Evolutionary conservation across 1,139 yeast genomes (phyloP).

Genomic region (Blastobotrys buckinghamii): DNA sequence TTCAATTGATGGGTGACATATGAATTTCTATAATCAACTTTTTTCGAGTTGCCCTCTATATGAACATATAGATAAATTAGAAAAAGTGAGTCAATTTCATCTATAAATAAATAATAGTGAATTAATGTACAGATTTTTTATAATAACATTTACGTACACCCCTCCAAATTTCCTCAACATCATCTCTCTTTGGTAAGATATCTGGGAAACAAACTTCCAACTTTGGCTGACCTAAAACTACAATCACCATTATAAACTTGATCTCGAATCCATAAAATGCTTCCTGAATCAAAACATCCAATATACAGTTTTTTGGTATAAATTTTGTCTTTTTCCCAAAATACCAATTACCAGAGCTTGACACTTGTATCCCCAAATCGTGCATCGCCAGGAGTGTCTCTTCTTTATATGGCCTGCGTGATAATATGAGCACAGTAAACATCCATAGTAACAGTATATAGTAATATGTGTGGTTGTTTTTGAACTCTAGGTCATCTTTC

Average conservation of each 20-base stretch:
- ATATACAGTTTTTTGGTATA: conserved; percentile 44
- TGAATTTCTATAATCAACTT: neutral
- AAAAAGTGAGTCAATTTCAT: neutral
- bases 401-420: conserved; percentile 13
- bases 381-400: conserved; percentile 27
- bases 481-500: no score
- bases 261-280: conserved; percentile 54
- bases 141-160: conserved; percentile 22
- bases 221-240: conserved; percentile 36
- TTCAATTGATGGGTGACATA: no score
- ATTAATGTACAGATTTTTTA: neutral
- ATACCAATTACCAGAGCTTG: conserved; percentile 21
- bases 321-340: conserved; percentile 29
- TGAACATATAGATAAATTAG: no score
- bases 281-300: conserved; percentile 55
- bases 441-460: neutral
- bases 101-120: neutral
- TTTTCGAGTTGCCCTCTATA: no score
- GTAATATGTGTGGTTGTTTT: neutral
- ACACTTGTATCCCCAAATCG: conserved; percentile 30
- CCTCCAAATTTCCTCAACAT: conserved; percentile 26
- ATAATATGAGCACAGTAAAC: conserved; percentile 7
- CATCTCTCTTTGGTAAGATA: conserved; percentile 24
- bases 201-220: conserved; percentile 46
- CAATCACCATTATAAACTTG: conserved; percentile 46